Conservation (phyloP, 306 rosid species). For the Arachis stenosperma region DNA sequence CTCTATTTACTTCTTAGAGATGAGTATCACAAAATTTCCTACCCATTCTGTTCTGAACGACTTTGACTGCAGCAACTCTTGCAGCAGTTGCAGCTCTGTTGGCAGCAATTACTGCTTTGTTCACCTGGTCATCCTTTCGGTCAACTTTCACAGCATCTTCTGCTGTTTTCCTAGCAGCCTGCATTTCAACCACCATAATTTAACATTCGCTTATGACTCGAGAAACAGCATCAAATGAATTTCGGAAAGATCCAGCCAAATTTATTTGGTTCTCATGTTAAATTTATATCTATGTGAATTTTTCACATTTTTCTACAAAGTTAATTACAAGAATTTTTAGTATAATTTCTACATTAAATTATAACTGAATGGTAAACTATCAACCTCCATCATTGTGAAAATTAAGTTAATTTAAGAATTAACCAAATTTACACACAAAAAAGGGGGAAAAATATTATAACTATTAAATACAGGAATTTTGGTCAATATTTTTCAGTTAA, state of each 20-base stretch:
- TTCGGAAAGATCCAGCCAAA: neutral
- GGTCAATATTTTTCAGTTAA: too few species aligned
- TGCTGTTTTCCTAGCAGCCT: conserved; percentile 81
- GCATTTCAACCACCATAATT: conserved; percentile 33
- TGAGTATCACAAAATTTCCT: conserved; percentile 71
- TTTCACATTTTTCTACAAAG: too few species aligned
- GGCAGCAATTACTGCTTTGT: conserved; percentile 73
- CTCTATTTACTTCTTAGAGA: conserved; percentile 40
- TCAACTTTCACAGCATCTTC: conserved; percentile 62
- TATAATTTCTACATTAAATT: too few species aligned
- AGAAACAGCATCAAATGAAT: neutral
- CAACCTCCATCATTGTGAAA: too few species aligned
- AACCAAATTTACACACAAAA: too few species aligned
- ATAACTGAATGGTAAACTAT: too few species aligned
- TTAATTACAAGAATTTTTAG: too few species aligned
- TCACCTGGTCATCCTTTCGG: conserved; percentile 67
- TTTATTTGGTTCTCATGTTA: too few species aligned
- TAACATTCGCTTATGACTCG: conserved; percentile 1
- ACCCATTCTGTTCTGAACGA: conserved; percentile 83
- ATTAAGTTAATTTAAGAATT: too few species aligned
- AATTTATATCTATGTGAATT: too few species aligned
- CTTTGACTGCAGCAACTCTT: conserved; percentile 93
- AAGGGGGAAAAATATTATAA: too few species aligned
- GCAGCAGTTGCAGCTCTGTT: conserved; percentile 92
- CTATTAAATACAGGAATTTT: too few species aligned